Evolutionary conservation across 2,329 filamentous ascomycete genomes (phyloP), one percentile per base, ranked within the genome.

Genomic region (Thielaviopsis euricoi): DNA sequence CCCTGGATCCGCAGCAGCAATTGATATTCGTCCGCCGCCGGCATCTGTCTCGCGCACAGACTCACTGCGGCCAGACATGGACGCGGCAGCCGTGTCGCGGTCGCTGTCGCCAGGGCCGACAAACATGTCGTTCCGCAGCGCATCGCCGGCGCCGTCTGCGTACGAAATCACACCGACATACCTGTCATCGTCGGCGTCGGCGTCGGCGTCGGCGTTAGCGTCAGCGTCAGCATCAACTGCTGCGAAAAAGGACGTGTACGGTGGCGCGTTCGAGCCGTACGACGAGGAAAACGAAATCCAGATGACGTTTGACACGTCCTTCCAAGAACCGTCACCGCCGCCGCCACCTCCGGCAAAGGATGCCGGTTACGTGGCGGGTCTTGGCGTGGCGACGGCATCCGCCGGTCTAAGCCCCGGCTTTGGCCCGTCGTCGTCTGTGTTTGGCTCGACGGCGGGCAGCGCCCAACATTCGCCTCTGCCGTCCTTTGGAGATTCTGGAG

Each of bases 291-390:
- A 77, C 23, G 77, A 76, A 56, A 70, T 87, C 6, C 76, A 83
- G 63, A 85, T 89, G 83, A 84, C 82, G 1, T 89, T 89, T 67
- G 85, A 87, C 66, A 81, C 79, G 9, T 74, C 78, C 1, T 85
- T 78, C 62, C 69, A 76, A 48, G 74, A 74, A 59, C 49, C 66
- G 26, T 52, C 58, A 19, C 53, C 63, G 9, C 61, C 63, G 1
- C 61, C 67, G 6, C 66, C 69, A 21, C 64, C 65, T 12, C 63
- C 62, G 13, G 66, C 69, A 22, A 65, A 66, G 21, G 67, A 68
- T 43, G 71, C 69, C 26, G 62, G 67, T 29, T 67, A 64, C 17
- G 53, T 61, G 15, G 62, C 60, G 5, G 29, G 29, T 10, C 9
- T 33, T 33, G 29, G 29, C 7, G 7, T 33, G 7, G 29, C 29